A percentile compares a stretch with the other conserved stretches of the same genome.
Conservation (phyloP, 768 basidiomycete species). For the Boletus rubescentipes region DNA sequence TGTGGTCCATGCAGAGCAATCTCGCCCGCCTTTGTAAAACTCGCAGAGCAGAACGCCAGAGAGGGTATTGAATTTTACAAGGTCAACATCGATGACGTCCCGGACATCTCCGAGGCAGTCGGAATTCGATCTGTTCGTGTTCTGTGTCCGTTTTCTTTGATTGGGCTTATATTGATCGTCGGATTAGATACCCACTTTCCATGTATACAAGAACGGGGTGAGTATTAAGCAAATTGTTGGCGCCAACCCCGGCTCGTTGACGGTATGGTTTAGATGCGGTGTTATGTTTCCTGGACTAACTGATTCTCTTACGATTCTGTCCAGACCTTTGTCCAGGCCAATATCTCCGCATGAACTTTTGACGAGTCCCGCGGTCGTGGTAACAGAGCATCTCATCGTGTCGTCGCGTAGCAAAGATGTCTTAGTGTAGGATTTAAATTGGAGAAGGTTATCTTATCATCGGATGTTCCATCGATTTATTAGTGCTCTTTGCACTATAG, state of each 20-base stretch:
- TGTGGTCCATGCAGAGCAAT: slow-evolving; percentile 10
- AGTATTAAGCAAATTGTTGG: too few relatives aligned
- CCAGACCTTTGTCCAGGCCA: not conserved
- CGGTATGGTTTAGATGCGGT: too few relatives aligned
- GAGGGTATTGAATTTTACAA: slow-evolving; percentile 58
- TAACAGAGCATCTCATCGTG: too few relatives aligned
- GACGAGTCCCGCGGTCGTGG: too few relatives aligned
- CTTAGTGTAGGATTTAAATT: not conserved
- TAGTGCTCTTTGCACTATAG: too few relatives aligned
- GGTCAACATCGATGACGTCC: slow-evolving; percentile 47
- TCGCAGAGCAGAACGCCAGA: not conserved
- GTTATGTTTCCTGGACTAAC: not conserved
- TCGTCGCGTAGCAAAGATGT: too few relatives aligned
- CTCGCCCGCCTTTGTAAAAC: too few relatives aligned
- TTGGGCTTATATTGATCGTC: not conserved
- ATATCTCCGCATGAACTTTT: not conserved
- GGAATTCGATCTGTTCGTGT: too few relatives aligned
- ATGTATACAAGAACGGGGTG: not conserved
- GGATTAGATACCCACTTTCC: slow-evolving; percentile 13
- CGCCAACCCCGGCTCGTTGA: too few relatives aligned
- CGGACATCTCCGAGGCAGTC: too few relatives aligned
- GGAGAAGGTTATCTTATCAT: not conserved
- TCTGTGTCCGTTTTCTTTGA: too few relatives aligned
- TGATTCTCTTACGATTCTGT: too few relatives aligned
- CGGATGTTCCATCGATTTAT: not conserved